These are phyloP conservation scores for Scenedesmus sp. DNA, from an alignment of 163 green algal species.

Conservation along the genomic window DNA sequence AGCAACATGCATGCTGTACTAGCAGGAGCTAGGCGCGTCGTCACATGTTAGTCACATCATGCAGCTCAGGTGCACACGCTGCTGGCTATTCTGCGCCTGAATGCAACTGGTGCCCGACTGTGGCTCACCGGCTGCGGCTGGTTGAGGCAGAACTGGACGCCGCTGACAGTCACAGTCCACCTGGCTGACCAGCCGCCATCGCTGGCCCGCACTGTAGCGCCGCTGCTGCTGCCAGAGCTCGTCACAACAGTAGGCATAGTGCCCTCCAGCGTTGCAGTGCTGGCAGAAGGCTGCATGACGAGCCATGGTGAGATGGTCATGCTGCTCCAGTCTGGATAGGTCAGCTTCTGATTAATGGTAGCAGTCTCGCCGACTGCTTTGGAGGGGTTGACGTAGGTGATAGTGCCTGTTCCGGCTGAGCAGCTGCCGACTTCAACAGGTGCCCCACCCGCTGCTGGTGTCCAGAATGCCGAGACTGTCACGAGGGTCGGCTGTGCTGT, in stretches of 20 bases:
- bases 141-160: not conserved
- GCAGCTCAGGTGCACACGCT: too few species aligned
- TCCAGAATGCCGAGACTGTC: not conserved
- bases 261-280: not conserved
- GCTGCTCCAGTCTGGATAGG: not conserved
- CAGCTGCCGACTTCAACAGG: not conserved
- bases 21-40: too few species aligned
- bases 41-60: too few species aligned
- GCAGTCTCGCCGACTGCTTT: not conserved
- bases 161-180: not conserved
- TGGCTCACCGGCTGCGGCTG: not conserved
- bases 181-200: not conserved
- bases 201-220: not conserved
- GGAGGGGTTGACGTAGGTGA: not conserved
- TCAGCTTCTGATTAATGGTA: not conserved
- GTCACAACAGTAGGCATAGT: not conserved
- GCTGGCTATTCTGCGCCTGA: too few species aligned
- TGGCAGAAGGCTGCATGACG: not conserved
- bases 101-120: too few species aligned
- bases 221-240: not conserved
- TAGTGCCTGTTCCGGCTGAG: not conserved
- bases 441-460: not conserved
- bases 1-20: too few species aligned
- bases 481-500: not conserved
- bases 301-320: not conserved